These are phyloP conservation scores for Shiraia bambusicola DNA, from an alignment of 2,329 filamentous ascomycete genomes.

Conservation along the genomic window DNA sequence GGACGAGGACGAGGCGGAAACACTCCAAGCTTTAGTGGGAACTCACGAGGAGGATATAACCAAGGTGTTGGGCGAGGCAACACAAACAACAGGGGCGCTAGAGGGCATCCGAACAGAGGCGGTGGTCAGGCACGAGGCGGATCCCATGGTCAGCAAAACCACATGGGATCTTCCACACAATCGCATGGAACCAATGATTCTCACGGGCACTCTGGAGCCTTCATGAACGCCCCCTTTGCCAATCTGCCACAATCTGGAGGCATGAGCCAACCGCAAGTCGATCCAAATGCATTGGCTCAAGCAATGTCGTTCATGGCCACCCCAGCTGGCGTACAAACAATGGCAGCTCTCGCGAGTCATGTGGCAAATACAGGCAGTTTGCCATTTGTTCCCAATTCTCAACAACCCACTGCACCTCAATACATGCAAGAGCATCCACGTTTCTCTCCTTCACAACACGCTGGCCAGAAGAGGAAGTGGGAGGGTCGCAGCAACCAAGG, in stretches of 20 bases:
- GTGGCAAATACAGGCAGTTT: slow-evolving; percentile 13
- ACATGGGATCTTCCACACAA: neutral
- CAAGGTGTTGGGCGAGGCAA: slow-evolving; percentile 18
- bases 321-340: slow-evolving; percentile 31
- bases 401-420: neutral
- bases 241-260: slow-evolving; percentile 9
- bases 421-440: slow-evolving; percentile 11
- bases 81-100: slow-evolving; percentile 18
- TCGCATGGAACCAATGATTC: neutral
- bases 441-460: slow-evolving; percentile 19
- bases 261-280: slow-evolving; percentile 15
- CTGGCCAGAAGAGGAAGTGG: slow-evolving; percentile 34
- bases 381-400: slow-evolving; percentile 4
- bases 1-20: slow-evolving; percentile 20
- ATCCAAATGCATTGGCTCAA: slow-evolving; percentile 29
- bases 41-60: slow-evolving; percentile 18
- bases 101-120: slow-evolving; percentile 21
- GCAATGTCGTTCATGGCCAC: slow-evolving; percentile 35
- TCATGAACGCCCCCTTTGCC: slow-evolving; percentile 19
- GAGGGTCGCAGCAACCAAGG: slow-evolving; percentile 18
- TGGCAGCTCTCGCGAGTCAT: slow-evolving; percentile 29
- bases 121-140: slow-evolving; percentile 11
- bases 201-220: slow-evolving; percentile 4
- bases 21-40: slow-evolving; percentile 10
- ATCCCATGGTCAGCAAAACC: slow-evolving; percentile 9